phyloP scores from a whole-genome alignment of 139 green algal genomes.

The Chlorella sp. region DNA sequence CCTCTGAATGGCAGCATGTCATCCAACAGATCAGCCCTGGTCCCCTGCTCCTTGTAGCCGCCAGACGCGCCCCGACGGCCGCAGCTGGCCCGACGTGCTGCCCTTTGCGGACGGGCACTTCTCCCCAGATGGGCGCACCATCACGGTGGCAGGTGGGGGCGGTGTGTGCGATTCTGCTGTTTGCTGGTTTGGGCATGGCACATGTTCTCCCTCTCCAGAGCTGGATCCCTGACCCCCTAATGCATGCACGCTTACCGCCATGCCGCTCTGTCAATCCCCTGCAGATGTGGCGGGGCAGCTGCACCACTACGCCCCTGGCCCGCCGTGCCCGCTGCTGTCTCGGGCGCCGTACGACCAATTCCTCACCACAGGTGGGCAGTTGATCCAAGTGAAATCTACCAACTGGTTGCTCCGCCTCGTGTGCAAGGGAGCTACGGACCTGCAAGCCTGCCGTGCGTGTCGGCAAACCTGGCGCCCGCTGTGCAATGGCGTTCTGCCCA shows the following conservation, averaged over 20 bases:
- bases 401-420: too few species aligned
- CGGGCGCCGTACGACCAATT: conserved; percentile 84
- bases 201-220: too few species aligned
- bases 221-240: too few species aligned
- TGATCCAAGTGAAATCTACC: too few species aligned
- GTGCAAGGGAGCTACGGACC: too few species aligned
- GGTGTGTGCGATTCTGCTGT: too few species aligned
- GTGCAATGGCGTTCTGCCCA: too few species aligned
- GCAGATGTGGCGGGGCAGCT: conserved; percentile 79
- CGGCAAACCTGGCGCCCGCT: too few species aligned
- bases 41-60: conserved; percentile 32
- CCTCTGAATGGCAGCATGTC: neutral
- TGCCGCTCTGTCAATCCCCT: too few species aligned
- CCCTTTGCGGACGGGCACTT: conserved; percentile 78
- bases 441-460: too few species aligned
- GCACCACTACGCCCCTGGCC: conserved; percentile 7
- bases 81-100: conserved; percentile 64
- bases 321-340: conserved; percentile 22
- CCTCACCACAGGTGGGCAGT: conserved; percentile 33
- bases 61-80: conserved; percentile 54
- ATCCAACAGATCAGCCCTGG: neutral
- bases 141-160: conserved; percentile 20
- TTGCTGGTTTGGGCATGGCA: neutral
- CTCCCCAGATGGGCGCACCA: conserved; percentile 51
- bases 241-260: too few species aligned